Conservation (phyloP, 768 basidiomycete genomes). For the Boletus rubropictus region DNA sequence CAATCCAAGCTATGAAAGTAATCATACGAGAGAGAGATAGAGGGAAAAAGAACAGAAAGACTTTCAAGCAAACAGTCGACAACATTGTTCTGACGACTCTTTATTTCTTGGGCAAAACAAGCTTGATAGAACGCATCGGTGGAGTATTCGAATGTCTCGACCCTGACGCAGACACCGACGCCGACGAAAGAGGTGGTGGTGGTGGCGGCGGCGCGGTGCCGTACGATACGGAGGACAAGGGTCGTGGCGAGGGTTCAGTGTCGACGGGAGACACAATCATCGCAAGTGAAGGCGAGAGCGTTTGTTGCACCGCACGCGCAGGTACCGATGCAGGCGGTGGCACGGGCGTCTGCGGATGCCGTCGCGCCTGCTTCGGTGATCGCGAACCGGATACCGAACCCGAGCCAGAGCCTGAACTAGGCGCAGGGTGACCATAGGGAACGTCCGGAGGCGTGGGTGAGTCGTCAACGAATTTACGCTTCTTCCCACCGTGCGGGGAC, state of each 20-base stretch:
- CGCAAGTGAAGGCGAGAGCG: conserved; percentile 30
- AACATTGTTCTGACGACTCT: not conserved
- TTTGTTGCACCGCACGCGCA: conserved; percentile 31
- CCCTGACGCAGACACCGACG: not conserved
- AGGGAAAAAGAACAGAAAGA: not conserved
- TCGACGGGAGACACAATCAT: conserved; percentile 34
- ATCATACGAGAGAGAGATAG: not conserved
- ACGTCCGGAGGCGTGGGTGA: conserved; percentile 25
- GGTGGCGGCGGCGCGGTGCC: conserved; percentile 7
- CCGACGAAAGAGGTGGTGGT: conserved; percentile 3
- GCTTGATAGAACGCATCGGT: conserved; percentile 27
- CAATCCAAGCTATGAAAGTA: conserved; percentile 3
- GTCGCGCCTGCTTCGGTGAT: conserved; percentile 31
- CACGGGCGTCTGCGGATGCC: conserved; percentile 32
- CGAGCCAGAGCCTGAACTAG: conserved; percentile 11
- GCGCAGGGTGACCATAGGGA: conserved; percentile 6
- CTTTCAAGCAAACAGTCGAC: not conserved
- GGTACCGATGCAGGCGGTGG: conserved; percentile 21
- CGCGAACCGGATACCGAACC: conserved; percentile 19
- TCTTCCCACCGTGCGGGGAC: conserved; percentile 31
- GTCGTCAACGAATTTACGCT: conserved; percentile 33
- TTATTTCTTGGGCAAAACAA: conserved; percentile 30
- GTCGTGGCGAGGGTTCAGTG: conserved; percentile 30
- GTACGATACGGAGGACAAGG: conserved; percentile 24
- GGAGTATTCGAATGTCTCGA: conserved; percentile 25